phyloP scores from a whole-genome alignment of 164 flowering plant species.

The Nymphaea colorata region DNA sequence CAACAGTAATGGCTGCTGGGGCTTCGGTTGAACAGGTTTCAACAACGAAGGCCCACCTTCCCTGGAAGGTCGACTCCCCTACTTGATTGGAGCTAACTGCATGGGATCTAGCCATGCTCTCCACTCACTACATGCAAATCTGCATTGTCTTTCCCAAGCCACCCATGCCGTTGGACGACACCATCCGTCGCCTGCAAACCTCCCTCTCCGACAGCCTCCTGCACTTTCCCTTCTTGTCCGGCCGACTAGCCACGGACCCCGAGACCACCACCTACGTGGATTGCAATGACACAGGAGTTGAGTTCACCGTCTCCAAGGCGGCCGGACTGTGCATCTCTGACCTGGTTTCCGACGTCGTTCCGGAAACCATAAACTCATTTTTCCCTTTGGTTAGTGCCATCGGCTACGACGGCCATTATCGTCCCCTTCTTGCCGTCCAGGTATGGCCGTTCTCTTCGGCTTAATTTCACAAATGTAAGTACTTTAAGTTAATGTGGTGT shows the following conservation, averaged over 20 bases:
- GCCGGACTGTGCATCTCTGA: constrained; percentile 18
- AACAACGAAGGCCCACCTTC: too few species aligned
- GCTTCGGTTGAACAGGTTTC: too few species aligned
- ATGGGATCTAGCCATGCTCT: constrained; percentile 32
- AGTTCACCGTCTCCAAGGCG: constrained; percentile 28
- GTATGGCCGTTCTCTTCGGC: constrained; percentile 4
- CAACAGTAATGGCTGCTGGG: too few species aligned
- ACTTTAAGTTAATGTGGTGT: too few species aligned
- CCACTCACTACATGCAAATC: constrained; percentile 24
- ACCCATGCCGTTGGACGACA: neutral
- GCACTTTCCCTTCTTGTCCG: constrained; percentile 43
- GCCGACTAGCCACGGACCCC: constrained; percentile 28
- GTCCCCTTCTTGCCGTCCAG: constrained; percentile 36
- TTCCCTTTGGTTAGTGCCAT: constrained; percentile 33
- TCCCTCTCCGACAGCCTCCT: constrained; percentile 38
- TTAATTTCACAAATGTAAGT: too few species aligned
- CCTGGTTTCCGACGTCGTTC: constrained; percentile 34
- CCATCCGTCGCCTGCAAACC: constrained; percentile 23
- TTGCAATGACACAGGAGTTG: constrained; percentile 41
- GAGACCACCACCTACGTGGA: constrained; percentile 23
- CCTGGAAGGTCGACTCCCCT: too few species aligned
- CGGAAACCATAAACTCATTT: constrained; percentile 29
- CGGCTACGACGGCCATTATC: constrained; percentile 38
- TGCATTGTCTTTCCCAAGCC: constrained; percentile 34
- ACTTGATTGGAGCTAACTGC: constrained; percentile 5